phyloP scores from a whole-genome alignment of 306 rosid genomes.

The barrel medic (Medicago truncatula) region DNA sequence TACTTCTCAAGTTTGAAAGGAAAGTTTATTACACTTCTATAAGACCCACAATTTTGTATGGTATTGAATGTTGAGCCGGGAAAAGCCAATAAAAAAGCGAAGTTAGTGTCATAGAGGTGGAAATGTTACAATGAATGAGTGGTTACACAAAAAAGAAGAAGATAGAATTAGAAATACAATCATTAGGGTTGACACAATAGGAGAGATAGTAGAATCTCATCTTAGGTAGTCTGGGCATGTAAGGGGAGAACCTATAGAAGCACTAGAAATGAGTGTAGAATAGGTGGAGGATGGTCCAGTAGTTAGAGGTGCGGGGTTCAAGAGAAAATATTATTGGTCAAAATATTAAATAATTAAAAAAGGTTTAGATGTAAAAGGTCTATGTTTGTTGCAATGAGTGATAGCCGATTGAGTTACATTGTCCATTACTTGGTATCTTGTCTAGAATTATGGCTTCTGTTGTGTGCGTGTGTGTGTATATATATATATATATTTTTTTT shows the following conservation, averaged over 20 bases:
- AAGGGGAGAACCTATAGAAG: neutral
- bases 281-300: constrained; percentile 7
- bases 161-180: neutral
- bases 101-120: neutral
- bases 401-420: constrained; percentile 10
- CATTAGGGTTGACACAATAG: neutral
- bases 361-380: constrained; percentile 23
- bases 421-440: constrained; percentile 14
- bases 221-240: constrained; percentile 9
- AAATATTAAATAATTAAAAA: neutral
- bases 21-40: neutral
- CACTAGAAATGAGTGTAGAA: neutral
- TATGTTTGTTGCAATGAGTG: constrained; percentile 1
- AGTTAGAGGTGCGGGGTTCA: neutral
- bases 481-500: no score
- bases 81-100: constrained; percentile 3
- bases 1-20: constrained; percentile 11
- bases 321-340: neutral
- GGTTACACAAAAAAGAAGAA: neutral
- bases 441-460: constrained; percentile 24
- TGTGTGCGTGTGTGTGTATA: no score
- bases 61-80: neutral
- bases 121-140: neutral
- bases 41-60: neutral
- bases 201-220: constrained; percentile 4